Evolutionary conservation across 352 stramenopile genomes (phyloP).

Genomic region (Pythium graminicola): DNA sequence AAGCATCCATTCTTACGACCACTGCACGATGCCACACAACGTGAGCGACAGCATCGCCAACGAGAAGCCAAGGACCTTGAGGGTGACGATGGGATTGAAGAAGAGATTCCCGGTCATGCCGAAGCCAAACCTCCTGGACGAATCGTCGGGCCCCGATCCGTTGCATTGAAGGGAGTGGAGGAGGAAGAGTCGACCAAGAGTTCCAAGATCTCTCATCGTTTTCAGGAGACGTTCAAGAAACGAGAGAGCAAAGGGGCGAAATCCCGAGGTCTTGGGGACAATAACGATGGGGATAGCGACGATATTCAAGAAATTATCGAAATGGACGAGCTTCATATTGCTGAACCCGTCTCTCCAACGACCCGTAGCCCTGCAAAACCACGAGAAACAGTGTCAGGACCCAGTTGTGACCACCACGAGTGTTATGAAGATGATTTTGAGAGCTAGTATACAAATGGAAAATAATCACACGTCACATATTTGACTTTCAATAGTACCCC

Average conservation of each 20-base stretch:
- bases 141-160: constrained; percentile 15
- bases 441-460: constrained; percentile 27
- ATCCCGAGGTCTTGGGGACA: too few relatives aligned
- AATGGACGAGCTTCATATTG: constrained; percentile 31
- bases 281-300: constrained; percentile 50
- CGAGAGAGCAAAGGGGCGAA: too few relatives aligned
- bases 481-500: constrained; percentile 1
- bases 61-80: constrained; percentile 35
- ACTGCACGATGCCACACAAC: constrained; percentile 46
- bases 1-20: constrained; percentile 49
- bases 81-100: constrained; percentile 67
- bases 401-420: constrained; percentile 30
- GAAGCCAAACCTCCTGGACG: constrained; percentile 9
- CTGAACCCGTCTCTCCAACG: constrained; percentile 12
- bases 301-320: constrained; percentile 84
- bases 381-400: neutral
- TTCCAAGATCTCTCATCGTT: neutral
- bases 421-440: constrained; percentile 83
- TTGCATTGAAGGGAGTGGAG: constrained; percentile 1
- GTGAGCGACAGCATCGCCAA: constrained; percentile 30
- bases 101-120: constrained; percentile 52
- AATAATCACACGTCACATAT: constrained; percentile 15
- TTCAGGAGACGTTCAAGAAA: constrained; percentile 14
- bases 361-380: neutral
- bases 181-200: neutral